Evolutionary conservation across 176 grass and related monocot species (phyloP).

Genomic region (Cenchrus americanus): DNA sequence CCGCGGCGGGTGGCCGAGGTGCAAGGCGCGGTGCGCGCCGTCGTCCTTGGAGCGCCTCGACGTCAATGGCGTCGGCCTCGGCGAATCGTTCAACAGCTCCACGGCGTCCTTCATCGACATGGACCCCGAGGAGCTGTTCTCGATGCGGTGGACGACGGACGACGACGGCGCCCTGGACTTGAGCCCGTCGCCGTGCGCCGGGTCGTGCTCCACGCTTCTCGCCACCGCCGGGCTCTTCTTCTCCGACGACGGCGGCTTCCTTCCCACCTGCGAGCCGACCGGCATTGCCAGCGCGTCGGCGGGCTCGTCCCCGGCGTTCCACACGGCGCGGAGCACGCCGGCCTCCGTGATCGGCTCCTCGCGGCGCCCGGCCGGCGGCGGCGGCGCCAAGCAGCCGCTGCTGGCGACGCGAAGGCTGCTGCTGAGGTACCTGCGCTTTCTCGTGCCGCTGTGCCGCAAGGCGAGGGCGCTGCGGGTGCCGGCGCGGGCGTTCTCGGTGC

Average conservation of each 20-base stretch:
- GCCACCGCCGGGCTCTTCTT: constrained; percentile 45
- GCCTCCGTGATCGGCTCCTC: constrained; percentile 29
- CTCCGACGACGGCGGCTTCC: constrained; percentile 25
- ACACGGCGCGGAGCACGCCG: constrained; percentile 82
- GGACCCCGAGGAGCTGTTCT: constrained; percentile 72
- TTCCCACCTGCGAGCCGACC: constrained; percentile 24
- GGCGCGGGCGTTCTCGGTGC: constrained; percentile 27
- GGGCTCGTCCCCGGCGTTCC: constrained; percentile 70
- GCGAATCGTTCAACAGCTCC: constrained; percentile 53
- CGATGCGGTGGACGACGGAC: constrained; percentile 72
- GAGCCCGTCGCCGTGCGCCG: constrained; percentile 27
- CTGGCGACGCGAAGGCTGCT: constrained; percentile 69
- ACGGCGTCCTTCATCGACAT: constrained; percentile 79
- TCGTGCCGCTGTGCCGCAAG: constrained; percentile 79
- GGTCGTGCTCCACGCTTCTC: constrained; percentile 30
- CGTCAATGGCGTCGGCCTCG: constrained; percentile 11
- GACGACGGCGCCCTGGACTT: constrained; percentile 35
- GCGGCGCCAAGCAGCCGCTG: constrained; percentile 41
- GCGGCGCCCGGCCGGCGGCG: background rate
- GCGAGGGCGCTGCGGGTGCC: constrained; percentile 53
- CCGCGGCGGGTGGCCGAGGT: constrained; percentile 38
- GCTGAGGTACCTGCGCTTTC: constrained; percentile 73
- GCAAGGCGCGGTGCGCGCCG: constrained; percentile 26
- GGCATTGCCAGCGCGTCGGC: background rate
- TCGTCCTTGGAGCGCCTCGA: constrained; percentile 18